Conservation (phyloP, 768 basidiomycete species). For the Grammothele lineata region DNA sequence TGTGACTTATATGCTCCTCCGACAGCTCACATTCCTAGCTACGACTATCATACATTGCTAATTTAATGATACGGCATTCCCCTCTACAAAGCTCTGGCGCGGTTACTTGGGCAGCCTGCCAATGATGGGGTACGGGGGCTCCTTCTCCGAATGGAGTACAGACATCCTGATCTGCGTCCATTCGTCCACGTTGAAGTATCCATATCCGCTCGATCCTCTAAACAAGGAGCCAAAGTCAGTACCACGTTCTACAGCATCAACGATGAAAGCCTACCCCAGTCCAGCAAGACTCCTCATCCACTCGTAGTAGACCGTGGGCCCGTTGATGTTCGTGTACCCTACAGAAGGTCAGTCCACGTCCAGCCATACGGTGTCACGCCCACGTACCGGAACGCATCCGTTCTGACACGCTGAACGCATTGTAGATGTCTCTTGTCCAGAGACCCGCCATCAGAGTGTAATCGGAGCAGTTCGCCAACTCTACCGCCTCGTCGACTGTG, state of each 20-base stretch:
- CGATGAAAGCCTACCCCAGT: conserved; percentile 36
- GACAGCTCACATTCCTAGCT: no score
- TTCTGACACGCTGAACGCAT: conserved; percentile 41
- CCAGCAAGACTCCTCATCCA: conserved; percentile 34
- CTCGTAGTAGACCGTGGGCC: conserved; percentile 46
- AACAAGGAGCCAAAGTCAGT: no score
- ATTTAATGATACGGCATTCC: no score
- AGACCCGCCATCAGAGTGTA: conserved; percentile 49
- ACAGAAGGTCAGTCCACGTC: background rate
- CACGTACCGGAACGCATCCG: conserved; percentile 43
- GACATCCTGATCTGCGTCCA: conserved; percentile 45
- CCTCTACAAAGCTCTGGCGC: no score
- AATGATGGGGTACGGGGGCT: conserved; percentile 4
- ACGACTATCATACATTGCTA: no score
- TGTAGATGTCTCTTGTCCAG: conserved; percentile 46
- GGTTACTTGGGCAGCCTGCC: background rate
- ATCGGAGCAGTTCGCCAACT: conserved; percentile 49
- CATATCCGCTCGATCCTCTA: conserved; percentile 41
- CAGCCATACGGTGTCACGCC: background rate
- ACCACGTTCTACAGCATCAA: no score
- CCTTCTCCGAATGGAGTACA: conserved; percentile 34
- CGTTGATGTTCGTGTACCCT: conserved; percentile 57
- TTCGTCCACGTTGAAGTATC: conserved; percentile 46
- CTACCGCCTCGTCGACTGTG: conserved; percentile 49
- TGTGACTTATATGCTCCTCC: no score